Base-by-base conservation (phyloP, 768 basidiomycete species). In the Trametes elegans region DNA sequence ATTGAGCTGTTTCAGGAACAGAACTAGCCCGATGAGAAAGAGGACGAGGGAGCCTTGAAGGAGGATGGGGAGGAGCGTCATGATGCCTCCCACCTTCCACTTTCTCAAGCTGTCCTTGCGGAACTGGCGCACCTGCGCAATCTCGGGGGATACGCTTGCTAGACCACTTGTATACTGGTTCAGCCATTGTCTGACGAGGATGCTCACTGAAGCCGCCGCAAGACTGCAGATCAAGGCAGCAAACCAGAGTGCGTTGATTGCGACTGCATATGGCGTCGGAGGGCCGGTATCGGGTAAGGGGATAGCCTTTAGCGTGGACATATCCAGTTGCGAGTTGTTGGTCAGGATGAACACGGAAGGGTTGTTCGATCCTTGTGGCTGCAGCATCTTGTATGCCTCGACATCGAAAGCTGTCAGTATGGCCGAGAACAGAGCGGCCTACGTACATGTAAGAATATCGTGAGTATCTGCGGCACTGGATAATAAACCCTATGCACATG, bases 11-110 rank as follows among this genome's bases (percentile, higher is more conserved):
- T 52, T 53, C 14, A 64, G 55, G 36, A 66, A 58, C 32, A 60
- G 43, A 27, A 65, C 14, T 19, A 66, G 58, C 0, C 65, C 65
- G 27, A 61, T 31, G 26, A 65, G 56, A 45, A 64, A 66, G 19
- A 65, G 60, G 2, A 58, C 62, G 11, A 62, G 38, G 6, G 59
- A 47, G 40, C 53, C 47, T 40, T 60, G 58, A 16, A 60, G 45
- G 9, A 62, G 53, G 32, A 62, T 49, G 8, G 68, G 66, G 3
- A 67, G 51, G 3, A 59, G 39, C 27, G 57, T 60, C 51, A 67
- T 55, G 23, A 67, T 63, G 27, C 51, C 66, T 2, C 53, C 50
- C 2, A 69, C 61, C 29, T 58, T 48, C 66, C 66, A 69, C 24
- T 55, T 55, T 27, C 24, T 45, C 24, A 55, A 44, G 21, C 44